Evolutionary conservation across 495 filamentous ascomycete genomes (phyloP).

Genomic region (Talaromyces liani): DNA sequence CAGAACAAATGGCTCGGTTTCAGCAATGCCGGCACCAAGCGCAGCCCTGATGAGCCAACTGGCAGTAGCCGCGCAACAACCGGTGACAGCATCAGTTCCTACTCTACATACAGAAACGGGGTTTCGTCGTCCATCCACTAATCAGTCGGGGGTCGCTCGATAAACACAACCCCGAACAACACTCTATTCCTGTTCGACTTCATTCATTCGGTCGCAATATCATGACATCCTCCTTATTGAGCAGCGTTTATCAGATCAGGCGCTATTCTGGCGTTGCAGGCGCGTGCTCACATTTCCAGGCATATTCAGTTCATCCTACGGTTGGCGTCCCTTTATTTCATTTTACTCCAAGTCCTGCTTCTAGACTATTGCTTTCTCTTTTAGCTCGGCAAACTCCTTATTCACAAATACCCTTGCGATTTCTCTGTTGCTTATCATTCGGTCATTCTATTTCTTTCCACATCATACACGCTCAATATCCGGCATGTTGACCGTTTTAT

Average conservation of each 20-base stretch:
- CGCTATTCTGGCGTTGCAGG: slow-evolving; percentile 1
- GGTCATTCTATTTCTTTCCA: background rate
- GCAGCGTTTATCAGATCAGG: background rate
- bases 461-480: slow-evolving; percentile 1
- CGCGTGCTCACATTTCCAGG: background rate
- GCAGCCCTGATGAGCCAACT: slow-evolving; percentile 2
- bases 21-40: slow-evolving; percentile 13
- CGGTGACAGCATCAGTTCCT: background rate
- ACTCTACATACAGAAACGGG: slow-evolving; percentile 7
- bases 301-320: background rate
- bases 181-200: background rate
- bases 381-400: background rate
- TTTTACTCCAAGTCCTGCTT: background rate
- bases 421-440: background rate
- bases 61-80: slow-evolving; percentile 4
- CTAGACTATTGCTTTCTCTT: background rate
- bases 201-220: background rate
- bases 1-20: slow-evolving; percentile 19
- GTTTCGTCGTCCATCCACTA: slow-evolving; percentile 16
- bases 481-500: slow-evolving; percentile 5
- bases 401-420: slow-evolving; percentile 9
- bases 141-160: slow-evolving; percentile 18
- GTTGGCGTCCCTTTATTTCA: background rate
- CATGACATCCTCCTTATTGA: background rate
- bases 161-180: slow-evolving; percentile 5